Base-by-base conservation (phyloP, 2,329 filamentous ascomycete genomes). In the Tolypocladium cylindrosporum region DNA sequence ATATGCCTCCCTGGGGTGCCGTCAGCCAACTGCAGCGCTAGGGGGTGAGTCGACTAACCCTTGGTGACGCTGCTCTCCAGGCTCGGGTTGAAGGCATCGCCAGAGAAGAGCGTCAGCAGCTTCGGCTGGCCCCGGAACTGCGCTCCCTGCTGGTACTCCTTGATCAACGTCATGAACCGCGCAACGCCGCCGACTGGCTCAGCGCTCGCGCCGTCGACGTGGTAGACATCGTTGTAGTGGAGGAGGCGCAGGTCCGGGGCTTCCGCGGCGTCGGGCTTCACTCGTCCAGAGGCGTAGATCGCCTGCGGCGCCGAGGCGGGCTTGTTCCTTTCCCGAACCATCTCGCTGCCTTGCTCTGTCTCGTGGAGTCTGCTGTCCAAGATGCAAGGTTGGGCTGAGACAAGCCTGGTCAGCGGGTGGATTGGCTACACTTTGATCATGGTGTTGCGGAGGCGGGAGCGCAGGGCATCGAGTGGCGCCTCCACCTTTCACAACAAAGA, bases 141-240 rank as follows among this genome's bases (percentile, higher is more conserved):
- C 48, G 80, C 71, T 55, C 82, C 79, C 2, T 81, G 72, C 55
- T 85, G 84, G 68, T 96, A 96, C 70, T 92, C 80, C 59, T 90
- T 86, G 63, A 87, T 79, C 34, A 94, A 75, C 4, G 86, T 87
- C 69, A 94, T 86, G 74, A 97, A 96, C 54, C 92, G 82, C 37
- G 89, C 79, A 48, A 89, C 81, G 21, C 92, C 92, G 36, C 92
- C 92, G 2, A 91, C 85, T 1, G 92, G 92, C 68, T 96, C 90
- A 19, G 88, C 84, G 34, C 89, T 91, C 2, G 79, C 78, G 2
- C 74, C 69, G 64, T 96, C 91, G 57, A 96, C 83, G 66, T 96
- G 92, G 72, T 96, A 96, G 60, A 96, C 91, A 74, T 97, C 91
- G 72, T 96, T 96, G 79, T 88, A 96, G 75, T 96, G 92, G 39